These are phyloP conservation scores for Mikania micrantha DNA, from an alignment of 129 eudicot genomes.

Conservation along the genomic window DNA sequence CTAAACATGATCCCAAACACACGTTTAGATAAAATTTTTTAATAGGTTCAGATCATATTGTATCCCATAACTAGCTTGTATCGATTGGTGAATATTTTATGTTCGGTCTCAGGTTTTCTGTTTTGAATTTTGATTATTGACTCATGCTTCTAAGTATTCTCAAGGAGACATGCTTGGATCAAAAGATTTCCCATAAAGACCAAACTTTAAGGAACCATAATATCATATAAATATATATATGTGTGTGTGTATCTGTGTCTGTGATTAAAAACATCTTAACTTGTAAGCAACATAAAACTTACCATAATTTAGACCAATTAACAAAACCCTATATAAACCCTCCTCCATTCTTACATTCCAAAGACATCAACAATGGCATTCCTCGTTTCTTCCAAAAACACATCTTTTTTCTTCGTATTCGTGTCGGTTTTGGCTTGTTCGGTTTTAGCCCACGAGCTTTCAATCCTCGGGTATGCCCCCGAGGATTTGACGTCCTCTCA, in stretches of 20 bases:
- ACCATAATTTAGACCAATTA: slow-evolving; percentile 2
- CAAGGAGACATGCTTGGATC: slow-evolving; percentile 48
- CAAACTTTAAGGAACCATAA: slow-evolving; percentile 52
- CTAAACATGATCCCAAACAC: too few species aligned
- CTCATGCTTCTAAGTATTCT: slow-evolving; percentile 23
- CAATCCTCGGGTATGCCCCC: slow-evolving; percentile 78
- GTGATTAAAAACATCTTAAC: too few species aligned
- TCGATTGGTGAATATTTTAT: too few species aligned
- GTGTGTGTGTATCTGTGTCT: too few species aligned
- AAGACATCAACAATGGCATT: slow-evolving; percentile 48
- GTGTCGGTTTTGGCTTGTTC: slow-evolving; percentile 32
- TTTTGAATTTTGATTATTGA: too few species aligned
- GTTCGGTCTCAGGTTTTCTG: too few species aligned
- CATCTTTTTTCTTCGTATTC: slow-evolving; percentile 26
- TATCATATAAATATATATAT: too few species aligned
- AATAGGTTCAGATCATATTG: too few species aligned
- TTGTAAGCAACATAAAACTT: slow-evolving; percentile 40
- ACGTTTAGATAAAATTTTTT: too few species aligned
- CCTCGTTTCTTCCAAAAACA: slow-evolving; percentile 20
- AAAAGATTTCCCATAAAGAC: slow-evolving; percentile 51
- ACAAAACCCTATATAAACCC: slow-evolving; percentile 27
- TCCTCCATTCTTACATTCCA: slow-evolving; percentile 13
- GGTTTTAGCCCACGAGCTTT: slow-evolving; percentile 48
- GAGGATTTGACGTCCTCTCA: slow-evolving; percentile 66
- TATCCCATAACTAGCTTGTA: too few species aligned